These are phyloP conservation scores for Fusarium sp. DNA, from an alignment of 2,329 filamentous ascomycete species.

Conservation along the genomic window DNA sequence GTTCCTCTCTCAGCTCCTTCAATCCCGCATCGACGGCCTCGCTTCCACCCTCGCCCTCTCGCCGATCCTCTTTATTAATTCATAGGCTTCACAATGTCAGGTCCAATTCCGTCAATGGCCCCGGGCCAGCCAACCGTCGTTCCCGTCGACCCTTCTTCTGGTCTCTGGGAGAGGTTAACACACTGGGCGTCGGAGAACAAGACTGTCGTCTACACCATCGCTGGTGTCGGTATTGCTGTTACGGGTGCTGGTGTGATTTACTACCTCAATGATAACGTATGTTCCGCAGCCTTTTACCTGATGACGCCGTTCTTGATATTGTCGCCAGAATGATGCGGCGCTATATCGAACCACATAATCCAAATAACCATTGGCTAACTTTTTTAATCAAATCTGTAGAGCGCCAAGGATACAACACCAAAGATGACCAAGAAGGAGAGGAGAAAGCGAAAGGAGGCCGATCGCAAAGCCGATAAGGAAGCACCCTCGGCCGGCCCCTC, in stretches of 20 bases:
- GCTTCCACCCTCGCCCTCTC: conserved; percentile 41
- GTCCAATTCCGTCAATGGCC: conserved; percentile 63
- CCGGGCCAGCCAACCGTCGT: conserved; percentile 59
- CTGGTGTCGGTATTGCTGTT: conserved; percentile 91
- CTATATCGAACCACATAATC: conserved; percentile 39
- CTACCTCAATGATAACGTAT: conserved; percentile 76
- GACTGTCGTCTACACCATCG: conserved; percentile 94
- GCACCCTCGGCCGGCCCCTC: conserved; percentile 53
- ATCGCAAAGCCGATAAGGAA: conserved; percentile 65
- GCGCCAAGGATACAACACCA: conserved; percentile 65
- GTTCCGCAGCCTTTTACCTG: conserved; percentile 34
- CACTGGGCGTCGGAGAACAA: conserved; percentile 97
- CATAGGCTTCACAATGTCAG: conserved; percentile 55
- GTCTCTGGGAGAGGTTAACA: conserved; percentile 89
- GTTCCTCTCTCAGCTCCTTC: conserved; percentile 44
- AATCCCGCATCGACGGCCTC: conserved; percentile 46
- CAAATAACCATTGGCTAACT: conserved; percentile 31
- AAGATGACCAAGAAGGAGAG: conserved; percentile 92
- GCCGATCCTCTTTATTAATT: conserved; percentile 42
- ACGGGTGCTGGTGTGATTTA: conserved; percentile 93
- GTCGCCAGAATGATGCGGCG: conserved; percentile 12
- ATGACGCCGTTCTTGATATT: conserved; percentile 17
- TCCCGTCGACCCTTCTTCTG: conserved; percentile 69
- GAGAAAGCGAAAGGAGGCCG: conserved; percentile 85
- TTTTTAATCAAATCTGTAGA: conserved; percentile 49